Base-by-base conservation (phyloP, 2,329 filamentous ascomycete species). In the Teratosphaeria pseudoeucalypti region DNA sequence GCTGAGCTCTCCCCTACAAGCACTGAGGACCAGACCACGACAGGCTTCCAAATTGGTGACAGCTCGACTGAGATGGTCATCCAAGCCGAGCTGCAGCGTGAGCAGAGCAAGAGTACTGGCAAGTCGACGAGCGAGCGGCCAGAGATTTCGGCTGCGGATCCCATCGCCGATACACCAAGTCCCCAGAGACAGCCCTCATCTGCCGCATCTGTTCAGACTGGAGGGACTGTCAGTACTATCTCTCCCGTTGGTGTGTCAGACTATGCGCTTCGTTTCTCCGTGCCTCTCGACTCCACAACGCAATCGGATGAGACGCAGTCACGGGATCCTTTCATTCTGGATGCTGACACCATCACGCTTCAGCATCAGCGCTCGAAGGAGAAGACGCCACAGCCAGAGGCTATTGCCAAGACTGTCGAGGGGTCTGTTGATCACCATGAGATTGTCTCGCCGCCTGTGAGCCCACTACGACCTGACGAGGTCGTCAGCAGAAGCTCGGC, bases 291-390 rank as follows among this genome's bases (percentile, higher is more conserved):
- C 52, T 69, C 65, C 10, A 69, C 66, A 1, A 64, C 66, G 26
- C 62, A 64, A 2, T 66, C 69, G 9, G 62, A 65, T 1, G 69
- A 72, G 59, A 71, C 70, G 5, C 65, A 70, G 54, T 70, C 70
- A 11, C 61, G 64, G 23, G 66, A 72, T 43, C 69, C 68, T 4
- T 72, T 72, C 52, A 63, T 65, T 6, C 62, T 71, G 10, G 69
- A 72, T 52, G 70, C 69, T 3, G 70, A 72, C 55, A 72, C 70
- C 14, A 70, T 72, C 55, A 72, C 70, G 4, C 54, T 71, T 4
- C 65, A 70, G 58, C 66, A 68, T 43, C 68, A 70, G 54, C 62
- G 64, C 12, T 60, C 59, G 37, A 67, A 60, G 52, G 63, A 61
- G 57, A 61, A 29, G 49, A 29, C n/a, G 12, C 16, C 7, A 4